A percentile compares a stretch with the other conserved stretches of the same genome.
These are phyloP conservation scores for Cystobasidium onofrii DNA, from an alignment of 768 basidiomycete species.

Conservation along the genomic window DNA sequence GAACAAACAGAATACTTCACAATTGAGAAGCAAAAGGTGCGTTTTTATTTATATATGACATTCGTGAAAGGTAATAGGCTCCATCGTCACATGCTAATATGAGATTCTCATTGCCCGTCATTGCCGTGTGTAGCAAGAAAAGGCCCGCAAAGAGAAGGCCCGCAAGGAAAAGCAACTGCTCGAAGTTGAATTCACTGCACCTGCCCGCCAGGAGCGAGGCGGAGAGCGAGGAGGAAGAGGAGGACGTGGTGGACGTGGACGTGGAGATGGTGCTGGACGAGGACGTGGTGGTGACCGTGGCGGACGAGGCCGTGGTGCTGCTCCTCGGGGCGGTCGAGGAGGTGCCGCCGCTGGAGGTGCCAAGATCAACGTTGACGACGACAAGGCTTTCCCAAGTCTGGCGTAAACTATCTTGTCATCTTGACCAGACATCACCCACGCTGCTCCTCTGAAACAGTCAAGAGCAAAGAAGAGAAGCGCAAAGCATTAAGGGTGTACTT, in stretches of 20 bases:
- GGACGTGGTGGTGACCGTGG: slow-evolving; percentile 52
- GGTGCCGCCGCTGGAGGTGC: slow-evolving; percentile 30
- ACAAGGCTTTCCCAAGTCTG: slow-evolving; percentile 42
- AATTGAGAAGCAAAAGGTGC: slow-evolving; percentile 86
- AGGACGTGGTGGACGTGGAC: slow-evolving; percentile 48
- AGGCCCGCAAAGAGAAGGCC: slow-evolving; percentile 51
- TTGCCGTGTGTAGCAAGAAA: slow-evolving; percentile 4
- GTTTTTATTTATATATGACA: slow-evolving; percentile 37
- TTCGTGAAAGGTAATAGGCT: too few relatives aligned
- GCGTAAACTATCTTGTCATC: slow-evolving; percentile 33
- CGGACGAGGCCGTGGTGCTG: slow-evolving; percentile 32
- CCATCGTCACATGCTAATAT: too few relatives aligned
- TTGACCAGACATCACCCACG: not conserved
- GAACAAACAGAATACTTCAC: slow-evolving; percentile 56
- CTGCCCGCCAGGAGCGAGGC: slow-evolving; percentile 53
- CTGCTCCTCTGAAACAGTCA: not conserved
- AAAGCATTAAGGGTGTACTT: not conserved
- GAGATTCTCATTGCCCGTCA: too few relatives aligned
- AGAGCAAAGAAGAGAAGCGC: not conserved
- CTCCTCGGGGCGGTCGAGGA: slow-evolving; percentile 31
- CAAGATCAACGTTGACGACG: slow-evolving; percentile 39
- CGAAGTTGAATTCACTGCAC: slow-evolving; percentile 88
- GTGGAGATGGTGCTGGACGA: slow-evolving; percentile 36
- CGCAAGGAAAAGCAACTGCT: slow-evolving; percentile 79
- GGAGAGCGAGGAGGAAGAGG: slow-evolving; percentile 54